Conservation (phyloP, 2,329 filamentous ascomycete species). For the Rosellinia necatrix region DNA sequence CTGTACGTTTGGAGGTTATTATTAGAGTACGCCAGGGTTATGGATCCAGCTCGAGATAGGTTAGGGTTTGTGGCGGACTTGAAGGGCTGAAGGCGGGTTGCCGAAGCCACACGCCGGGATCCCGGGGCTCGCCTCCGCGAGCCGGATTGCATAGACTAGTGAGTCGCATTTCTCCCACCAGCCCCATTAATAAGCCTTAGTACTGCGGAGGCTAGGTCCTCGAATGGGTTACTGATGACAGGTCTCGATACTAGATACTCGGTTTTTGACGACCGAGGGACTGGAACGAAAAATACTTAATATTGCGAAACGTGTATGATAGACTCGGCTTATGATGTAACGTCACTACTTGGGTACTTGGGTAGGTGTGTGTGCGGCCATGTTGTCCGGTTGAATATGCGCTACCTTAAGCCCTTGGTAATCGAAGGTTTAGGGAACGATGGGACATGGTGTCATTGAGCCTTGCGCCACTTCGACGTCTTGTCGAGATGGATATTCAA, state of each 20-base stretch:
- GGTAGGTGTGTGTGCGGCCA: not conserved
- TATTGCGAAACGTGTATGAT: not conserved
- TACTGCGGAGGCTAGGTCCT: not conserved
- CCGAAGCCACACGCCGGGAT: not conserved
- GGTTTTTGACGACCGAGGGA: slow-evolving; percentile 9
- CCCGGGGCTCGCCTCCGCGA: not conserved
- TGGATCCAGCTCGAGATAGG: slow-evolving; percentile 44
- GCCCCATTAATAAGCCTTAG: not conserved
- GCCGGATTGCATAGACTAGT: not conserved
- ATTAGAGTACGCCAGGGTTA: slow-evolving; percentile 59
- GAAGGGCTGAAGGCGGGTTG: not conserved
- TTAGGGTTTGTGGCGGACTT: slow-evolving; percentile 53
- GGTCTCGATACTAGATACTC: not conserved
- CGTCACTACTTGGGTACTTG: not conserved
- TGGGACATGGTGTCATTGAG: no score
- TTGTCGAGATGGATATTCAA: no score
- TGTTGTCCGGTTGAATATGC: not conserved
- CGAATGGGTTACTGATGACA: not conserved
- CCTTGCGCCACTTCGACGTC: no score
- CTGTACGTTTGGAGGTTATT: slow-evolving; percentile 67
- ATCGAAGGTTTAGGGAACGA: no score
- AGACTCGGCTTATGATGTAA: no score
- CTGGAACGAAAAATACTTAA: not conserved
- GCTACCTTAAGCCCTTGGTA: no score
- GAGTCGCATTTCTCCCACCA: not conserved